Evolutionary conservation across 257 asterid genomes (phyloP).

Genomic region (Solanum bukasovii): DNA sequence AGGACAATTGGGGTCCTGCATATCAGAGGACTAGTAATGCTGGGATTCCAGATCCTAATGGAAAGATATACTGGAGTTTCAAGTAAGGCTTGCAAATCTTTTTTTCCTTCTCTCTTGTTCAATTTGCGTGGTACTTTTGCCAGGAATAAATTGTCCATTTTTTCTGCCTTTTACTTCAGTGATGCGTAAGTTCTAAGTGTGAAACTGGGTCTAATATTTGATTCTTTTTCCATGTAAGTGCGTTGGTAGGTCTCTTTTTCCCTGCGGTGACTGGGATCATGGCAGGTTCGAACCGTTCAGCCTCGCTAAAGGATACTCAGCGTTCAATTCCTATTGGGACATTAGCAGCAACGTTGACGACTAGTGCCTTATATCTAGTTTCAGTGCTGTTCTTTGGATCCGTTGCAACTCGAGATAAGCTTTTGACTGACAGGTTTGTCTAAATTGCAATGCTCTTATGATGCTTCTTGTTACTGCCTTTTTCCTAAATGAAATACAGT

Average conservation of each 20-base stretch:
- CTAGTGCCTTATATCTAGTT: slow-evolving; percentile 61
- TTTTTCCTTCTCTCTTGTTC: background rate
- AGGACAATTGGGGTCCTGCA: slow-evolving; percentile 69
- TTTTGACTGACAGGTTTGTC: slow-evolving; percentile 85
- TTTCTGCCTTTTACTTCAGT: background rate
- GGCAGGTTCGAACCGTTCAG: slow-evolving; percentile 99
- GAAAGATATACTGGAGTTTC: slow-evolving; percentile 80
- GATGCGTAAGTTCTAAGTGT: background rate
- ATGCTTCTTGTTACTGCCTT: background rate
- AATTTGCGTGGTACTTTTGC: background rate
- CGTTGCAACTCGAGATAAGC: slow-evolving; percentile 88
- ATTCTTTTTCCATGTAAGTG: slow-evolving; percentile 46
- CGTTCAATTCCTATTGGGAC: slow-evolving; percentile 96
- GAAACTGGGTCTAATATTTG: slow-evolving; percentile 24
- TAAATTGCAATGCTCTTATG: background rate
- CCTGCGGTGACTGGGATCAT: slow-evolving; percentile 99
- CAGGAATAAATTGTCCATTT: background rate
- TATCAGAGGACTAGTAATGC: slow-evolving; percentile 95
- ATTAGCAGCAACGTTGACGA: slow-evolving; percentile 78
- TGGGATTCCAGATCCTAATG: slow-evolving; percentile 92
- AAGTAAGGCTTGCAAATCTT: slow-evolving; percentile 47
- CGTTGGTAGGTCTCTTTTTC: slow-evolving; percentile 96
- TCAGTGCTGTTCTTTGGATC: slow-evolving; percentile 90
- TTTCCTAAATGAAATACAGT: background rate
- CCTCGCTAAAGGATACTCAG: slow-evolving; percentile 97